phyloP scores from a whole-genome alignment of 2,329 filamentous ascomycete genomes.

The Cercospora sp. region DNA sequence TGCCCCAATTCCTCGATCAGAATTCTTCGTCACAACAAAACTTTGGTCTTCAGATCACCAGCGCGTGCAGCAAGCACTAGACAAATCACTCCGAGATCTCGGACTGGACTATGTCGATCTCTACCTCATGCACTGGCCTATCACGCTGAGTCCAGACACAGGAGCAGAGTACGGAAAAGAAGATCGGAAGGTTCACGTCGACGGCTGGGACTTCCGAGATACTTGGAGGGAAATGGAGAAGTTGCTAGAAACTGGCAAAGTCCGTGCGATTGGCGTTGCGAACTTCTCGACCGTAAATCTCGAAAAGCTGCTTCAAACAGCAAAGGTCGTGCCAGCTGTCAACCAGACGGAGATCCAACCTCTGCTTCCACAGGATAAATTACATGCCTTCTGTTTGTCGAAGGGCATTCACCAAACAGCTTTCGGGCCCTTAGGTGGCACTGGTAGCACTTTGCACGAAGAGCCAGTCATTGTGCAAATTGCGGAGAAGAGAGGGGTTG shows the following conservation, averaged over 20 bases:
- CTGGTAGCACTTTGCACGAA: constrained; percentile 20
- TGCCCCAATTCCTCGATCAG: constrained; percentile 26
- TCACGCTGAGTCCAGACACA: constrained; percentile 10
- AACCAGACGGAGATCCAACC: constrained; percentile 25
- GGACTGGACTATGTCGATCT: constrained; percentile 57
- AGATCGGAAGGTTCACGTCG: constrained; percentile 16
- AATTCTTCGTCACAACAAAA: constrained; percentile 53
- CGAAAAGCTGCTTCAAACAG: constrained; percentile 37
- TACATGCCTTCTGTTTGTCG: constrained; percentile 13
- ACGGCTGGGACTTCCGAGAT: constrained; percentile 54
- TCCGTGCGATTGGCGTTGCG: constrained; percentile 51
- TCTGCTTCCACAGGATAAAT: constrained; percentile 17
- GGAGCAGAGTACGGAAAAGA: constrained; percentile 9
- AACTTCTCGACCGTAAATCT: constrained; percentile 51
- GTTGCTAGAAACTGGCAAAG: constrained; percentile 50
- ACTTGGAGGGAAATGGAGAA: constrained; percentile 77
- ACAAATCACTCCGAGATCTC: constrained; percentile 70
- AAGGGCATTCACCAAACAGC: constrained; percentile 24
- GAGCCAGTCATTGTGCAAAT: constrained; percentile 16
- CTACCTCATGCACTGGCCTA: constrained; percentile 20
- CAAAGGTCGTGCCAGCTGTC: constrained; percentile 22
- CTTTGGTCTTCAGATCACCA: constrained; percentile 59
- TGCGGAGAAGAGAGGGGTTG: constrained; percentile 18
- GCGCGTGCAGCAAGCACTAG: constrained; percentile 50
- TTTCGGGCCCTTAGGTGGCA: constrained; percentile 19